A percentile compares a stretch with the other conserved stretches of the same genome.
Conservation (phyloP, 257 asterid species). For the Lycium barbarum region DNA sequence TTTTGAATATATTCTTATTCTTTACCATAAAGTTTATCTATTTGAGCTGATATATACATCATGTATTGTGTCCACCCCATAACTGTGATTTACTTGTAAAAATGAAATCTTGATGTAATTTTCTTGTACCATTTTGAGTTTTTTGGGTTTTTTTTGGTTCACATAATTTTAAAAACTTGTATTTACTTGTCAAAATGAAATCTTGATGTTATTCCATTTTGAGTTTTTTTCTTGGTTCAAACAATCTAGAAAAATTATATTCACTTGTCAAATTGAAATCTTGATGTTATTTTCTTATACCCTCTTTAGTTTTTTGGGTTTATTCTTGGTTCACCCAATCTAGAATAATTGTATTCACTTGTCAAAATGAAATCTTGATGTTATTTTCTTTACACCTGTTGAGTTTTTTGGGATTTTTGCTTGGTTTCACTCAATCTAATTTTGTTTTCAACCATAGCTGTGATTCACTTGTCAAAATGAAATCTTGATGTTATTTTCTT, state of each 20-base stretch:
- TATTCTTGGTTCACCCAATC: slow-evolving; percentile 31
- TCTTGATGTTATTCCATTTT: slow-evolving; percentile 36
- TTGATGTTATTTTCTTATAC: slow-evolving; percentile 39
- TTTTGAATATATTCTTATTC: slow-evolving; percentile 50
- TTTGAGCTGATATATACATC: slow-evolving; percentile 33
- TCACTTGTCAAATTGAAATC: slow-evolving; percentile 43
- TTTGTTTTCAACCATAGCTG: slow-evolving; percentile 26
- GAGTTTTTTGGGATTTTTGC: slow-evolving; percentile 32
- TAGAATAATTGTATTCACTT: slow-evolving; percentile 27
- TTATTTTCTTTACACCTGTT: slow-evolving; percentile 41
- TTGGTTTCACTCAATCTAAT: slow-evolving; percentile 24
- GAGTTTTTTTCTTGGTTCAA: slow-evolving; percentile 36
- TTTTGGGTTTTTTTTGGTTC: slow-evolving; percentile 35
- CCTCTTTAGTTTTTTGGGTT: slow-evolving; percentile 37
- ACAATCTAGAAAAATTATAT: neutral
- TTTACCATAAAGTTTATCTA: slow-evolving; percentile 25
- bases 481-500: slow-evolving; percentile 39
- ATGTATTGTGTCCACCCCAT: slow-evolving; percentile 32
- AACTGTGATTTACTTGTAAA: slow-evolving; percentile 40
- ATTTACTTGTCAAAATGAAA: slow-evolving; percentile 44
- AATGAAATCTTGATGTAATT: slow-evolving; percentile 37
- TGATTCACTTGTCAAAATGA: slow-evolving; percentile 46
- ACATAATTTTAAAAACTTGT: neutral
- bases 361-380: slow-evolving; percentile 44
- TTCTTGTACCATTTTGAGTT: slow-evolving; percentile 42